Evolutionary conservation across 768 basidiomycete genomes (phyloP), one percentile per base, ranked within the genome.

Genomic region (Phaeolepiota aurea): DNA sequence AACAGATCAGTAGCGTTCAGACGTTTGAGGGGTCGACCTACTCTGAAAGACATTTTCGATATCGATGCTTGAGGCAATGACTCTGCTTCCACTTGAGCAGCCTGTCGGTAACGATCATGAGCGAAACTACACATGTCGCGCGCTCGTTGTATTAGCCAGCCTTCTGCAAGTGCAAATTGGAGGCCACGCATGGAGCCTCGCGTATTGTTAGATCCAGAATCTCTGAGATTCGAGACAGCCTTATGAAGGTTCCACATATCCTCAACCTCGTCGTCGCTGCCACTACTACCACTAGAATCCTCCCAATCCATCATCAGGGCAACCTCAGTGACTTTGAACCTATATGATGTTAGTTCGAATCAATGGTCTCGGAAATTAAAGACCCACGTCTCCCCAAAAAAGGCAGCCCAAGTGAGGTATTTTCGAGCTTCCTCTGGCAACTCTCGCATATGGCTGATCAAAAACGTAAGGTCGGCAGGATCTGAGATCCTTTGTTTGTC

Each of bases 81-180:
- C 30, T 69, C 66, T 0, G 69, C 75, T 54, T 82, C 79, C 3
- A 69, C 71, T 48, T 79, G 74, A 5, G 78, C 80, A 7, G 82
- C 82, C 56, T 83, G 82, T 5, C 82, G 71, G 57, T 83, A 87
- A 33, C 82, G 66, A 52, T 85, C 82, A 56, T 87, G 82, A 3
- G 79, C 65, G 56, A 84, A 83, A 49, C 74, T 79, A 56, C 80
- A 83, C 81, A 84, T 82, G 49, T 85, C 82, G 23, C 82, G 64
- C 3, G 79, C 82, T 37, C 79, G 64, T 43, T 82, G 79, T 4
- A 81, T 74, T 7, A 87, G 64, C 82, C 82, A 87, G 1, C 84
- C 84, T 54, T 85, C 82, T 1, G 74, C 59, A 14, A 84, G 69
- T 1, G 81, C 82, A 13, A 70, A 56, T 52, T 85, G 82, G 23